Evolutionary conservation across 768 basidiomycete genomes (phyloP), one percentile per base, ranked within the genome.

Genomic region (Fibroporia radiculosa): DNA sequence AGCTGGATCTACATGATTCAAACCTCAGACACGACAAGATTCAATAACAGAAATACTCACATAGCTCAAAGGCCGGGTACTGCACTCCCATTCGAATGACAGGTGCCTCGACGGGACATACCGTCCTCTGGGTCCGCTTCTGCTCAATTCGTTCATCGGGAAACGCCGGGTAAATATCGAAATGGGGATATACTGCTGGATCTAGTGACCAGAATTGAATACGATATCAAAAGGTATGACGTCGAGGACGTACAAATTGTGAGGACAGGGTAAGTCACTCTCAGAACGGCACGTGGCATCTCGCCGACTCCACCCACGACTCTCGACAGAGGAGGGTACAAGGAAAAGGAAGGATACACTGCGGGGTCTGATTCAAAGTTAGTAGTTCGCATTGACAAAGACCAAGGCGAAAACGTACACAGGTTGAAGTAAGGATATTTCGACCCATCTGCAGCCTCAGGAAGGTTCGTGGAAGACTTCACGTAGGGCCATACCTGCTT

Each of bases 1-100:
- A 43, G 65, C 51, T 42, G 58, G 56, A 55, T 72, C 70, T 72
- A 41, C n/a, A n/a, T n/a, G n/a, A n/a, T n/a, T n/a, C n/a, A n/a
- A n/a, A n/a, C n/a, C n/a, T n/a, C n/a, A n/a, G n/a, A n/a, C n/a
- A n/a, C n/a, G n/a, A n/a, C n/a, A n/a, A n/a, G n/a, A n/a, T n/a
- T n/a, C n/a, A n/a, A n/a, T n/a, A 5, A 6, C 6, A 14, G 5
- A 25, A 22, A 8, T 1, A 14, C 60, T 42, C 41, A 60, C 44
- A 60, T 6, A 54, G 47, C n/a, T 56, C 44, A 39, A 61, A 52
- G 4, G 34, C 22, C 8, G 65, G 65, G 45, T 65, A 66, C 13
- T 31, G 28, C 3, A 11, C 14, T 18, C 7, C 6, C 10, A 12
- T 12, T 19, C 14, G 16, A 10, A 18, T 12, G 16, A 18, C 34